Conservation (phyloP, 139 green algal species). For the Raphidocelis subcapitata region DNA sequence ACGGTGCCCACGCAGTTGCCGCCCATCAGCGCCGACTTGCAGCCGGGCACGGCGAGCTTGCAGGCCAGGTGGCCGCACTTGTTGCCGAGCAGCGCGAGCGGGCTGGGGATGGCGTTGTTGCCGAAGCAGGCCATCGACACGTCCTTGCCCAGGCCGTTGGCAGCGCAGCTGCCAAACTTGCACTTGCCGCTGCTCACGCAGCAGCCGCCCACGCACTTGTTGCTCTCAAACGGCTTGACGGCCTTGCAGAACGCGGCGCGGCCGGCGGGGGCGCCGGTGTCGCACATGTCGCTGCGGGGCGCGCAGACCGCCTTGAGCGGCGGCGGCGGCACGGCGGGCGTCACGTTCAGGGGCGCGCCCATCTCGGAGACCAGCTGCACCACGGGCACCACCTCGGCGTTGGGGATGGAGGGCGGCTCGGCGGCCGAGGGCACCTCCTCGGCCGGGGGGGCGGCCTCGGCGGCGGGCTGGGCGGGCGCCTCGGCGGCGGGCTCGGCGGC, state of each 20-base stretch:
- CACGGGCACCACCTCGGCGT: too few relatives aligned
- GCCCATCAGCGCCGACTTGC: constrained; percentile 7
- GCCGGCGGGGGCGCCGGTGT: background rate
- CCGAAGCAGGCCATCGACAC: constrained; percentile 5
- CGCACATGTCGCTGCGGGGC: background rate
- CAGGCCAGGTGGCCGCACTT: constrained; percentile 23
- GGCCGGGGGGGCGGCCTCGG: background rate
- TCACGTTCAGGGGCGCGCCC: background rate
- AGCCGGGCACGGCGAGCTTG: constrained; percentile 27
- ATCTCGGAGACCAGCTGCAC: too few relatives aligned
- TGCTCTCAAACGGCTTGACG: background rate
- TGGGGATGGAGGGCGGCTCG: background rate
- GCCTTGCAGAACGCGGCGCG: background rate
- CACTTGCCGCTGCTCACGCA: constrained; percentile 21
- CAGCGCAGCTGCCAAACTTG: background rate
- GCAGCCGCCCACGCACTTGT: constrained; percentile 15
- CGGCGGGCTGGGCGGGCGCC: too few relatives aligned
- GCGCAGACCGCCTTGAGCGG: background rate
- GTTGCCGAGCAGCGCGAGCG: constrained; percentile 20
- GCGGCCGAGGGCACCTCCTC: constrained; percentile 2
- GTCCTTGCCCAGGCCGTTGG: too few relatives aligned
- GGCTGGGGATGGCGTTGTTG: constrained; percentile 6
- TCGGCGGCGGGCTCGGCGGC: too few relatives aligned
- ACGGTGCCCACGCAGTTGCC: constrained; percentile 29
- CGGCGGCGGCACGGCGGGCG: background rate